Conservation (phyloP, 371 early-diverging fungal genomes). For the Rhizoclosmatium hyalinum region DNA sequence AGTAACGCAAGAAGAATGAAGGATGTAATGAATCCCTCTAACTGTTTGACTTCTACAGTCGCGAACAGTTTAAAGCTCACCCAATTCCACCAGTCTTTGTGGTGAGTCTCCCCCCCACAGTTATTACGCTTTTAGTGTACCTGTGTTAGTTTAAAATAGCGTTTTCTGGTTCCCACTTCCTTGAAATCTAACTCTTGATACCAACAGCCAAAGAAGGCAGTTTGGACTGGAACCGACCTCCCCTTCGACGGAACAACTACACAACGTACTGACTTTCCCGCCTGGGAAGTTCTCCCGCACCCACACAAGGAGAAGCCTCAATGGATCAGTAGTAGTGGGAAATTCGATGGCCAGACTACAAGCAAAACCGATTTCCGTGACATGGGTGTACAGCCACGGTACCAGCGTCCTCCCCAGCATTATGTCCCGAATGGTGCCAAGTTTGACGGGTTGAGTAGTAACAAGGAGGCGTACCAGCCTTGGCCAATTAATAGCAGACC, state of each 20-base stretch:
- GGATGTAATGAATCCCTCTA: neutral
- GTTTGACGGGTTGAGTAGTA: conserved; percentile 47
- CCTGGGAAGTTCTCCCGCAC: conserved; percentile 36
- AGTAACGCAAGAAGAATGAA: neutral
- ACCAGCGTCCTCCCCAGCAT: conserved; percentile 18
- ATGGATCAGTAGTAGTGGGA: conserved; percentile 39
- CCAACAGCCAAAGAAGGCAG: conserved; percentile 36
- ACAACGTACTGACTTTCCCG: conserved; percentile 47
- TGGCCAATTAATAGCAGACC: conserved; percentile 42
- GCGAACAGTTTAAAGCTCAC: conserved; percentile 46
- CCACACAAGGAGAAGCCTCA: conserved; percentile 29
- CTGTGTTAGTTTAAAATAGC: neutral
- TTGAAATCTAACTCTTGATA: neutral
- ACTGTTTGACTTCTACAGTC: conserved; percentile 33
- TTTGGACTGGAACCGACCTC: conserved; percentile 38
- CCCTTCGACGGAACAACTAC: conserved; percentile 47
- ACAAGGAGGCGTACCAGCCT: conserved; percentile 40
- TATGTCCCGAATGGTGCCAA: conserved; percentile 38
- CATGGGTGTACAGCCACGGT: conserved; percentile 33
- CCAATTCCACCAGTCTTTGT: conserved; percentile 32
- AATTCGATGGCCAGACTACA: conserved; percentile 41
- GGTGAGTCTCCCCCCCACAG: conserved; percentile 24
- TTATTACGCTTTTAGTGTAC: neutral
- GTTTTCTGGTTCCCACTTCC: neutral
- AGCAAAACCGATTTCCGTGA: conserved; percentile 42